Conservation (phyloP, 2,329 filamentous ascomycete species). For the Microascus cirrosus region DNA sequence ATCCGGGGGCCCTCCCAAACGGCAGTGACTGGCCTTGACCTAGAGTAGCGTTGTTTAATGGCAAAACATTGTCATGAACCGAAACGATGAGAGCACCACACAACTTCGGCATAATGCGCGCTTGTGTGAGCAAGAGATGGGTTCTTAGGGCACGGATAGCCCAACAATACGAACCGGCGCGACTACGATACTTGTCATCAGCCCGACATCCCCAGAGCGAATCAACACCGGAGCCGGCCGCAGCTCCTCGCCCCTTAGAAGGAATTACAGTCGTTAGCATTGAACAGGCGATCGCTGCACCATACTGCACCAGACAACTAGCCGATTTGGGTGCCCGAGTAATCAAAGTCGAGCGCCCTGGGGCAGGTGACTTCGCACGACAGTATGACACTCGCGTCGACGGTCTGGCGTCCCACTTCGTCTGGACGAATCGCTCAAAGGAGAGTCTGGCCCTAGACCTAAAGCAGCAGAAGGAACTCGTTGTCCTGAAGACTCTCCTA, state of each 20-base stretch:
- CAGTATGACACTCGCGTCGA: conserved; percentile 36
- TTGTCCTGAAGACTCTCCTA: conserved; percentile 29
- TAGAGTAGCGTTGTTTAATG: too few relatives aligned
- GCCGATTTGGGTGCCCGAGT: conserved; percentile 42
- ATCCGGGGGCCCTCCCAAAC: neutral
- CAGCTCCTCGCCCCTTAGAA: conserved; percentile 12
- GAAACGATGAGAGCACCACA: neutral
- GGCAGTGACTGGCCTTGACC: too few relatives aligned
- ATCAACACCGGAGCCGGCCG: neutral
- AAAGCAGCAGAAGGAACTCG: conserved; percentile 29
- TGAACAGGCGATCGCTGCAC: conserved; percentile 42
- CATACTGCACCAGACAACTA: conserved; percentile 41
- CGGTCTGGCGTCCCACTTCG: conserved; percentile 39
- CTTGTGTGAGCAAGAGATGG: neutral
- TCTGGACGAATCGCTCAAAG: conserved; percentile 45
- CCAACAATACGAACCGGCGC: neutral
- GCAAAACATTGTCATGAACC: neutral
- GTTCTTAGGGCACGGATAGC: neutral
- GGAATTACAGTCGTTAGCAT: conserved; percentile 39
- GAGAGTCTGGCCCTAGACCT: conserved; percentile 39
- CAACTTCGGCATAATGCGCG: neutral
- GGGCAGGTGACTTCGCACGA: conserved; percentile 39
- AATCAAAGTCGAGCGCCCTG: conserved; percentile 42
- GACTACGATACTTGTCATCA: neutral
- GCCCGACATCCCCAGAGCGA: neutral